Evolutionary conservation across 441 rosid species (phyloP).

Genomic region (Biscutella laevigata): DNA sequence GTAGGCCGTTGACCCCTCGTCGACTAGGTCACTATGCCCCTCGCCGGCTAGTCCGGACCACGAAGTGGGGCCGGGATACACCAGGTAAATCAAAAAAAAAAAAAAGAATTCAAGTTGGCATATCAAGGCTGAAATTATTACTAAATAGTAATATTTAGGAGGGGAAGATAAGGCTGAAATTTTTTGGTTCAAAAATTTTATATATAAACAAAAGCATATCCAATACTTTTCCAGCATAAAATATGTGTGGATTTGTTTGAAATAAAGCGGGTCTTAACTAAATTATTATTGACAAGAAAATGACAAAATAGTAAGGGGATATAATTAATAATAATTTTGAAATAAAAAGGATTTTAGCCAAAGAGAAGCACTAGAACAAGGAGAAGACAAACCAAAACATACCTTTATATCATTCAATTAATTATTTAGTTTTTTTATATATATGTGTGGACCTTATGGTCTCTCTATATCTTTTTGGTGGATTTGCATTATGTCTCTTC

Average conservation of each 20-base stretch:
- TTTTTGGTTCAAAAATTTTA: constrained; percentile 11
- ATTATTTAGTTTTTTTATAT: constrained; percentile 9
- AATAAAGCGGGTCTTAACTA: constrained; percentile 20
- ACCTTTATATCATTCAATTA: constrained; percentile 24
- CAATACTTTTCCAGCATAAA: constrained; percentile 2
- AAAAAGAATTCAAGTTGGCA: too few relatives aligned
- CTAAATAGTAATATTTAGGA: constrained; percentile 1
- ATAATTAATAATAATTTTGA: constrained; percentile 1
- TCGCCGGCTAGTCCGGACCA: too few relatives aligned
- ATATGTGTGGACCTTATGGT: constrained; percentile 13
- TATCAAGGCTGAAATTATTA: too few relatives aligned
- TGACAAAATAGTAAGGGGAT: constrained; percentile 8
- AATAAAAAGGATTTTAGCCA: constrained; percentile 11
- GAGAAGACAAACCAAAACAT: constrained; percentile 47
- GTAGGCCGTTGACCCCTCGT: too few relatives aligned
- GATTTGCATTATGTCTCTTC: constrained; percentile 35
- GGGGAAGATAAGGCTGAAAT: constrained; percentile 28
- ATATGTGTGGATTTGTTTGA: constrained; percentile 12
- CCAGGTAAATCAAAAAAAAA: too few relatives aligned
- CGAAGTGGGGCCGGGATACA: too few relatives aligned
- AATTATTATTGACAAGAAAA: constrained; percentile 28
- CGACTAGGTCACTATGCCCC: too few relatives aligned
- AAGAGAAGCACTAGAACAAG: constrained; percentile 33
- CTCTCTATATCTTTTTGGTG: constrained; percentile 32
- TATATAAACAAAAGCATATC: constrained; percentile 13